Evolutionary conservation across 1,284 basidiomycete genomes (phyloP).

Genomic region (Neonothopanus nambi): DNA sequence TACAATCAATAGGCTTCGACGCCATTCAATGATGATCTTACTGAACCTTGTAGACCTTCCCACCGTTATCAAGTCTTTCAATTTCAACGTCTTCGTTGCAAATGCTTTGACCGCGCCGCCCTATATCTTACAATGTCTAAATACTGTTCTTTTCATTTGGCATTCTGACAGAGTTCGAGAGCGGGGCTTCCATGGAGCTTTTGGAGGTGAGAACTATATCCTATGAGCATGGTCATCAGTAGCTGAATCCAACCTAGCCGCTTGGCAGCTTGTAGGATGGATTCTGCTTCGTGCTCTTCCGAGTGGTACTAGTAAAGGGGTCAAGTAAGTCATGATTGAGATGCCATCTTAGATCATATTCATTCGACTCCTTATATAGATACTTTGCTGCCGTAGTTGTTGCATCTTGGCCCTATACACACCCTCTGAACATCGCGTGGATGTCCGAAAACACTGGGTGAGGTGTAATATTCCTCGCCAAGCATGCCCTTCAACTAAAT

Average conservation of each 20-base stretch:
- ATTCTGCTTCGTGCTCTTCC: conserved; percentile 35
- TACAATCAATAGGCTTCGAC: neutral
- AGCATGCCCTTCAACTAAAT: neutral
- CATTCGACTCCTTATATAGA: conserved; percentile 11
- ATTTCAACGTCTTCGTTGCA: conserved; percentile 37
- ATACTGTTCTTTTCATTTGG: conserved; percentile 32
- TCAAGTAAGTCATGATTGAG: conserved; percentile 24
- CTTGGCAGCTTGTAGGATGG: conserved; percentile 39
- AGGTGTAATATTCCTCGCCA: neutral
- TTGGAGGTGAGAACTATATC: conserved; percentile 26
- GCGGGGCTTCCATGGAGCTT: conserved; percentile 37
- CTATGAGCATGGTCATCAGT: neutral
- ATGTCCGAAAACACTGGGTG: conserved; percentile 40
- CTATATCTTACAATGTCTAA: conserved; percentile 36
- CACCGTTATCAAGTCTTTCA: conserved; percentile 39
- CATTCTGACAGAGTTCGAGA: conserved; percentile 37
- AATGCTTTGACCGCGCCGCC: conserved; percentile 42
- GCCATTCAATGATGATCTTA: neutral
- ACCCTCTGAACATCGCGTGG: conserved; percentile 41
- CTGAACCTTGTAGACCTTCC: conserved; percentile 30
- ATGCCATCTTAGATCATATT: neutral
- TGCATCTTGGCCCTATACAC: conserved; percentile 39
- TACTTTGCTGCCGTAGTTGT: conserved; percentile 36
- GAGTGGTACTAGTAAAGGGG: conserved; percentile 26
- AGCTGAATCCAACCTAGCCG: conserved; percentile 23